Conservation (phyloP, 2,329 filamentous ascomycete species). For the Fusarium neocosmosporiellum region DNA sequence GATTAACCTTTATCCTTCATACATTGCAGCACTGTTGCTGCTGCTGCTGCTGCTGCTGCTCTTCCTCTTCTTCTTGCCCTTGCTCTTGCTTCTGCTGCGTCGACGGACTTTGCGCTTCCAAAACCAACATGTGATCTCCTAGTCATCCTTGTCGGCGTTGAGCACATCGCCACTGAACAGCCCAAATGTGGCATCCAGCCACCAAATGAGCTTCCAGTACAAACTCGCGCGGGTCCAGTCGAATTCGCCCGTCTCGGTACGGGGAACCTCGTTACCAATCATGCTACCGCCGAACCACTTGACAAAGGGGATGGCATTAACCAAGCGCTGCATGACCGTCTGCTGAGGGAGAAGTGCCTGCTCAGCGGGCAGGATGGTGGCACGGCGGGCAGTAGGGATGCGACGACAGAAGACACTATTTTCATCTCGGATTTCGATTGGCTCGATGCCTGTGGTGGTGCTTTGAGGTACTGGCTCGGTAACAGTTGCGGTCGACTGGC, state of each 20-base stretch:
- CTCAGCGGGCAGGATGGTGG: slow-evolving; percentile 73
- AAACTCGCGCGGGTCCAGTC: slow-evolving; percentile 77
- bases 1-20: slow-evolving; percentile 43
- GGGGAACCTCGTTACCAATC: slow-evolving; percentile 80
- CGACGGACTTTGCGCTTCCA: slow-evolving; percentile 13
- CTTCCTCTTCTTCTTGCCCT: slow-evolving; percentile 8
- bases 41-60: slow-evolving; percentile 1
- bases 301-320: slow-evolving; percentile 75
- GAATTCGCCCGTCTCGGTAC: slow-evolving; percentile 78
- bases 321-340: slow-evolving; percentile 70
- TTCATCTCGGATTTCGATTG: slow-evolving; percentile 45
- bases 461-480: slow-evolving; percentile 47
- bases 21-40: slow-evolving; percentile 26
- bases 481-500: slow-evolving; percentile 58
- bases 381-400: slow-evolving; percentile 75
- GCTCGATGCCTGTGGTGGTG: slow-evolving; percentile 40
- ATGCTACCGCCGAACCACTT: slow-evolving; percentile 78
- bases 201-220: slow-evolving; percentile 76
- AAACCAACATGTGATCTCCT: slow-evolving; percentile 21
- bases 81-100: background rate
- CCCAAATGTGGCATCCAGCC: slow-evolving; percentile 67
- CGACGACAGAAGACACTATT: slow-evolving; percentile 65
- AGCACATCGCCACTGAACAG: slow-evolving; percentile 70
- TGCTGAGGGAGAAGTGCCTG: slow-evolving; percentile 78
- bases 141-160: slow-evolving; percentile 69